Conservation (phyloP, 805 yeast genomes). For the Candida ascalaphidarum region DNA sequence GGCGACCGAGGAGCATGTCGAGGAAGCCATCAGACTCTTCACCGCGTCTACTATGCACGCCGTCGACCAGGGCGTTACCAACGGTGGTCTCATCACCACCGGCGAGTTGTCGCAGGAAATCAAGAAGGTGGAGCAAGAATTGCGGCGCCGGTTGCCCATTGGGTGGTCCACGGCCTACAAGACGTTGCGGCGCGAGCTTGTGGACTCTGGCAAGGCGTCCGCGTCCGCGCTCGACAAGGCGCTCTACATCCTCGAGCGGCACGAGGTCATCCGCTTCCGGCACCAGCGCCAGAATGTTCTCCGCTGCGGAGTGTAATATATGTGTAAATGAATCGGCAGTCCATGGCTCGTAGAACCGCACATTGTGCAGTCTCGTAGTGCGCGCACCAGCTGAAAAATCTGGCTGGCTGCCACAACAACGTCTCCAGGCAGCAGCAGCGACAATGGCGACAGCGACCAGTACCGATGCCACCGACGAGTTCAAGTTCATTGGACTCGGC, state of each 20-base stretch:
- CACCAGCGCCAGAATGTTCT: conserved; percentile 43
- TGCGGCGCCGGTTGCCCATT: conserved; percentile 84
- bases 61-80: conserved; percentile 54
- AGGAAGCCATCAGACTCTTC: conserved; percentile 89
- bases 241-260: conserved; percentile 69
- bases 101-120: conserved; percentile 65
- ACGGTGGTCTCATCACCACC: conserved; percentile 35
- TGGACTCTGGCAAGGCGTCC: conserved; percentile 52
- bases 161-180: conserved; percentile 93
- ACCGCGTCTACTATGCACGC: conserved; percentile 98
- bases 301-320: conserved; percentile 7
- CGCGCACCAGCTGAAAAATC: too few relatives aligned
- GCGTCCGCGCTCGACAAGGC: conserved; percentile 78
- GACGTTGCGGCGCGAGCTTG: conserved; percentile 78
- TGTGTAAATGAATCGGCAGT: too few relatives aligned
- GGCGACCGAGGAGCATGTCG: conserved; percentile 84
- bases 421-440: too few relatives aligned
- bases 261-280: conserved; percentile 80
- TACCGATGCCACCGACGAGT: conserved; percentile 31
- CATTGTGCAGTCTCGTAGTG: not conserved
- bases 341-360: not conserved
- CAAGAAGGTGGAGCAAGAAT: conserved; percentile 69
- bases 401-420: too few relatives aligned
- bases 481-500: conserved; percentile 80
- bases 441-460: too few relatives aligned